Base-by-base conservation (phyloP, 805 yeast species). In the Kregervanrija pseudodelftensis region DNA sequence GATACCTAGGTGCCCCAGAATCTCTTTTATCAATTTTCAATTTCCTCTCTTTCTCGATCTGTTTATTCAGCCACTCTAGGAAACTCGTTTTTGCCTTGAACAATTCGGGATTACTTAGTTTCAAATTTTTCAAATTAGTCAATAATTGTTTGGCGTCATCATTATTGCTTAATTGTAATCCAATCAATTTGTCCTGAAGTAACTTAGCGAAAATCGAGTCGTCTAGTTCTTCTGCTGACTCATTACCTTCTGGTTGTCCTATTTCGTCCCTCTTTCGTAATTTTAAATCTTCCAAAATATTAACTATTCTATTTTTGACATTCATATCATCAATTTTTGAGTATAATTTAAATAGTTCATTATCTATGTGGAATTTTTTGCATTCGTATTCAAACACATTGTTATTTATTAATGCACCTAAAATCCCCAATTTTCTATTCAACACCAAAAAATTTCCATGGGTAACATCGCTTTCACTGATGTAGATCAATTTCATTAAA, bases 21-120 rank as follows among this genome's bases (percentile, higher is more conserved):
- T 49, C 49, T 15, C 36, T 39, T 30, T 39, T 45, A 52, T 31
- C 62, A 61, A 47, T 56, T 60, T 31, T 36, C 59, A 9, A 46
- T 41, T 5, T 51, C 46, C 9, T 59, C 59, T 41, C 54, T 44
- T n/a, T 52, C 50, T 37, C 60, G 48, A 47, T 59, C 56, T 49
- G 36, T 14, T 2, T 13, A 33, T 46, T 46, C 34, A 87, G 60
- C 95, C 95, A 87, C 16, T 70, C 63, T 38, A 85, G 47, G 51
- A 86, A 87, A 1, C 65, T 68, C 11, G 63, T 55, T 14, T 59
- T 57, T 1, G 67, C 61, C 17, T 65, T 63, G 32, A 72, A 60
- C 0, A 64, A 50, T 1, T 63, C 60, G 5, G 58, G 50, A 36
- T 60, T 57, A 15, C 60, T 52, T 9, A 55, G 45, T 40, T 63